A percentile compares a stretch with the other conserved stretches of the same genome.
phyloP scores from a whole-genome alignment of 495 filamentous ascomycete species.

The Lasiosphaeris hirsuta region DNA sequence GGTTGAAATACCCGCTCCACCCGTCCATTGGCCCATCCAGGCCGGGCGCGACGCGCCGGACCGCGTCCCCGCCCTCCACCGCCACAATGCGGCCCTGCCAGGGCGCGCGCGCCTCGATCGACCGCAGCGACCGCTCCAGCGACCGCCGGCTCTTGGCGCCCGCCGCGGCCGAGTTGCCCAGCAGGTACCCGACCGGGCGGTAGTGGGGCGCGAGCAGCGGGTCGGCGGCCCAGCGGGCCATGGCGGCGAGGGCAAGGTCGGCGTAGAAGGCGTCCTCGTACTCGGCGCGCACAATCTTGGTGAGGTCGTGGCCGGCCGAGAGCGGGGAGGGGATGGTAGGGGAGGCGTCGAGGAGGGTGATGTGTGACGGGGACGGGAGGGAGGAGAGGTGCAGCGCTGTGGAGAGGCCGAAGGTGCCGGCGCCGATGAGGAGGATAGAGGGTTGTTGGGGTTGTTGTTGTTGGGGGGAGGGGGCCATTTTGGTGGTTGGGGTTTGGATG shows the following conservation, averaged over 20 bases:
- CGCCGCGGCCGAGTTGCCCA: slow-evolving; percentile 45
- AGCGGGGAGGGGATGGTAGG: slow-evolving; percentile 38
- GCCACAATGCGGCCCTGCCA: slow-evolving; percentile 37
- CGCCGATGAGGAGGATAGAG: slow-evolving; percentile 41
- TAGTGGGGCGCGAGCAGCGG: slow-evolving; percentile 52
- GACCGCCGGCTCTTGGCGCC: slow-evolving; percentile 47
- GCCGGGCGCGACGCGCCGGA: slow-evolving; percentile 41
- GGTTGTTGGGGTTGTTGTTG: no score
- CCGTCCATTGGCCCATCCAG: slow-evolving; percentile 46
- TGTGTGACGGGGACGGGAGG: slow-evolving; percentile 33
- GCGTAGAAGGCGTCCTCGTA: slow-evolving; percentile 55
- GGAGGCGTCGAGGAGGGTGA: slow-evolving; percentile 46
- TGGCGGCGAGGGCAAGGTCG: slow-evolving; percentile 45
- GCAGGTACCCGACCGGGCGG: slow-evolving; percentile 53
- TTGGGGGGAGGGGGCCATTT: no score
- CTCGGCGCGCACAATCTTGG: slow-evolving; percentile 55
- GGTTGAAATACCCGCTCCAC: slow-evolving; percentile 56
- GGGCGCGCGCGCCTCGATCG: slow-evolving; percentile 35
- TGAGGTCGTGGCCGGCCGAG: slow-evolving; percentile 51
- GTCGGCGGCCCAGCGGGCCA: slow-evolving; percentile 43
- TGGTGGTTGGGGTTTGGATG: no score
- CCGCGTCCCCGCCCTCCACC: slow-evolving; percentile 34
- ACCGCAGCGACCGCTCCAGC: slow-evolving; percentile 42
- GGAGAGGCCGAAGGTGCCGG: slow-evolving; percentile 49
- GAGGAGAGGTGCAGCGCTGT: slow-evolving; percentile 45